Percentiles rank a stretch among this genome's conserved stretches.
Evolutionary conservation across 805 yeast genomes (phyloP).

Genomic region (Candida sonorensis): DNA sequence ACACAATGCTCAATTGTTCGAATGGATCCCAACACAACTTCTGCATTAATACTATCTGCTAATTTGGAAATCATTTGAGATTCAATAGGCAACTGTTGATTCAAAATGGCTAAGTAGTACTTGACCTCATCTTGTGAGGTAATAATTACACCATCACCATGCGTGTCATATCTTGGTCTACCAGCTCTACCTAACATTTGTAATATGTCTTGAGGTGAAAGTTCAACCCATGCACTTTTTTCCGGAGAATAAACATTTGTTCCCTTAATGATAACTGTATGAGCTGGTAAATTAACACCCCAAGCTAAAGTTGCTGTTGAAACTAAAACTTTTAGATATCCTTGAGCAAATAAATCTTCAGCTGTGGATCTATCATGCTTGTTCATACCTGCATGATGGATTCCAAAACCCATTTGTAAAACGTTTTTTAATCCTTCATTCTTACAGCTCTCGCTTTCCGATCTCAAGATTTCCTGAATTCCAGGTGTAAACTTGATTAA

Average conservation of each 20-base stretch:
- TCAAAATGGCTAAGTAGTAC: slow-evolving; percentile 82
- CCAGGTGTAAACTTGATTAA: slow-evolving; percentile 45
- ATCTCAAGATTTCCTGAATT: slow-evolving; percentile 51
- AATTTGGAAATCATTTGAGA: slow-evolving; percentile 70
- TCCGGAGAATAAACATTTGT: slow-evolving; percentile 93
- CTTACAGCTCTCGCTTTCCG: slow-evolving; percentile 53
- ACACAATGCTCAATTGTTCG: slow-evolving; percentile 57
- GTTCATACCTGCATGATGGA: slow-evolving; percentile 87
- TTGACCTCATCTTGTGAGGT: slow-evolving; percentile 82
- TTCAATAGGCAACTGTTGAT: slow-evolving; percentile 89
- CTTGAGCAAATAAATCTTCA: slow-evolving; percentile 85
- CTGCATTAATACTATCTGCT: slow-evolving; percentile 80
- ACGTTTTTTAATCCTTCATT: slow-evolving; percentile 52
- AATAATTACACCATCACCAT: slow-evolving; percentile 91
- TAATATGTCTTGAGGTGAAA: slow-evolving; percentile 90
- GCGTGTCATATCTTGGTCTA: slow-evolving; percentile 86
- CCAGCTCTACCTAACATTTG: slow-evolving; percentile 99
- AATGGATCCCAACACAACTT: slow-evolving; percentile 68
- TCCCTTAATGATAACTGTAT: slow-evolving; percentile 88
- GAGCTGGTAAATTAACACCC: slow-evolving; percentile 97
- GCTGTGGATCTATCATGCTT: slow-evolving; percentile 67
- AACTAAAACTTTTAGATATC: slow-evolving; percentile 74
- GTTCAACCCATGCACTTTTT: slow-evolving; percentile 78
- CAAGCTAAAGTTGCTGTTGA: slow-evolving; percentile 94
- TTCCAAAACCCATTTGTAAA: slow-evolving; percentile 69